These are phyloP conservation scores for Heliamphora ciliata DNA, from an alignment of 179 eudicot species.

Conservation along the genomic window DNA sequence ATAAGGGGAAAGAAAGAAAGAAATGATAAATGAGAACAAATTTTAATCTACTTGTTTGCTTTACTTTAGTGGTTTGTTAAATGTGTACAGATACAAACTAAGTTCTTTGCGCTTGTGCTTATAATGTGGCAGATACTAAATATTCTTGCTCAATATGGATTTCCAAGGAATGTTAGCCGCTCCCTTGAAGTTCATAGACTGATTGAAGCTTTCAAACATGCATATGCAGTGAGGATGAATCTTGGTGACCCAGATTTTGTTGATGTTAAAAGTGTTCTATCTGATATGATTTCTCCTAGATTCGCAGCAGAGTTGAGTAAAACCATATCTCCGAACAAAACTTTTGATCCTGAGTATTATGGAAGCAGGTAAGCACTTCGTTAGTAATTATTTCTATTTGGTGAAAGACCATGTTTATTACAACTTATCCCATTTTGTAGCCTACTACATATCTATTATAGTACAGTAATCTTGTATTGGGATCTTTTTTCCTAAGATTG, in stretches of 20 bases:
- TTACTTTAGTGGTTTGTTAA: too few species aligned
- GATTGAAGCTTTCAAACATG: conserved; percentile 39
- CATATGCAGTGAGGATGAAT: conserved; percentile 32
- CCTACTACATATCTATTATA: too few species aligned
- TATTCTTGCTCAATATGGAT: conserved; percentile 33
- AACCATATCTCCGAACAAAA: conserved; percentile 30
- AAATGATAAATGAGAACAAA: too few species aligned
- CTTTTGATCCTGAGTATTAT: conserved; percentile 30
- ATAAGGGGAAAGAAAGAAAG: too few species aligned
- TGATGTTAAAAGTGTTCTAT: conserved; percentile 16
- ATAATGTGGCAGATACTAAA: conserved; percentile 29
- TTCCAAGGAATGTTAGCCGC: conserved; percentile 14
- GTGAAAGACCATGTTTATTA: too few species aligned
- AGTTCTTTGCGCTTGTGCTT: too few species aligned
- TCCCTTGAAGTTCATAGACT: conserved; percentile 27
- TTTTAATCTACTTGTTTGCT: too few species aligned
- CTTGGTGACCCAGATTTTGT: conserved; percentile 41
- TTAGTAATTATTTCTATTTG: too few species aligned
- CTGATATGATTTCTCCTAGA: conserved; percentile 29
- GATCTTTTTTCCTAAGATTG: too few species aligned
- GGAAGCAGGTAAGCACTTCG: conserved; percentile 25
- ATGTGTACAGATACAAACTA: too few species aligned
- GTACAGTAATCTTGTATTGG: too few species aligned
- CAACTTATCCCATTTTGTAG: too few species aligned
- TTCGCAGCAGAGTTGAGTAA: conserved; percentile 29